Base-by-base conservation (phyloP, 176 grass and related monocot species). In the Raddia guianensis region DNA sequence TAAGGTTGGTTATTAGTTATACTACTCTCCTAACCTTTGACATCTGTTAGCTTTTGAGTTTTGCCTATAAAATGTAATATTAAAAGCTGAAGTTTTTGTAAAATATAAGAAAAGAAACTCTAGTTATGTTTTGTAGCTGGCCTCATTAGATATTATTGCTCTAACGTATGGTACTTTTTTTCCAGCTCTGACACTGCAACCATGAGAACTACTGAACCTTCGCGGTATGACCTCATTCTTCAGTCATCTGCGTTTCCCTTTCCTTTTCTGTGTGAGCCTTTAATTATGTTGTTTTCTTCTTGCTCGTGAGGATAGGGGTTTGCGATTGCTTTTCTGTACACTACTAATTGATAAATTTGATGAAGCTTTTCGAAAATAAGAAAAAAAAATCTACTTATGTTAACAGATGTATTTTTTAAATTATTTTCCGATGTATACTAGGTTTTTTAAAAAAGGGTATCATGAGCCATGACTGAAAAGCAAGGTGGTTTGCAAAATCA, bases 141-240 rank as follows among this genome's bases (percentile, higher is more conserved):
- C 15, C 32, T 27, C 16, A 35, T 52, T 64, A 5, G 9, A 47
- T 49, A 76, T 27, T 70, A 42, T 50, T 71, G 63, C 32, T 59
- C 60, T 90, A 78, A 90, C 44, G 9, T 12, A 16, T 49, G 21
- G 18, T 63, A 35, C 9, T 86, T 87, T 5, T 78, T 69, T 88
- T 68, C 46, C 90, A 96, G 93, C 55, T 85, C 66, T 21, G 87
- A 84, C 64, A 68, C 37, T 63, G 45, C 21, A 59, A 70, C 34
- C 43, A 35, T 18, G 49, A 65, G 58, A 70, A 71, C 59, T 74
- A 27, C 83, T 72, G 85, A 92, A 82, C 80, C 79, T 84, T 63
- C 82, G 49, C 57, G 76, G 92, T 94, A 89, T 51, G 80, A 40
- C 62, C 62, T 70, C 32, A 60, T 20, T 35, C 10, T 55, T 70